phyloP scores from a whole-genome alignment of 345 rosid genomes.

The Reutealis trisperma region DNA sequence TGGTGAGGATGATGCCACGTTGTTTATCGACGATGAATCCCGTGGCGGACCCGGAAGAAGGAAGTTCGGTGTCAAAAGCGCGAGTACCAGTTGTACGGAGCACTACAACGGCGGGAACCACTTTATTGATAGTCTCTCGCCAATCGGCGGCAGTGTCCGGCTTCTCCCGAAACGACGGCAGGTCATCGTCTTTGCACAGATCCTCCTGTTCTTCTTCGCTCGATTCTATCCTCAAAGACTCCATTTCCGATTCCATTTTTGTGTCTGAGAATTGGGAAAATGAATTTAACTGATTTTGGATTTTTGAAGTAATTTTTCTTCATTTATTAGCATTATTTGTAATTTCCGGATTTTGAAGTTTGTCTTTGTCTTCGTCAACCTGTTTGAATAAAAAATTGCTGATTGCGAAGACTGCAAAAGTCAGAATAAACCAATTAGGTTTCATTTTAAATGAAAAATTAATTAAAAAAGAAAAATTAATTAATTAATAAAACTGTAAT shows the following conservation, averaged over 20 bases:
- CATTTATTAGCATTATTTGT: no score
- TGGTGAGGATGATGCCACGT: slow-evolving; percentile 92
- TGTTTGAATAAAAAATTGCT: no score
- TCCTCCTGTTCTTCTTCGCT: slow-evolving; percentile 41
- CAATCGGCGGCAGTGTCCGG: slow-evolving; percentile 85
- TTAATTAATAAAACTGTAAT: no score
- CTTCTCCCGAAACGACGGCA: slow-evolving; percentile 40
- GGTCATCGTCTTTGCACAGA: slow-evolving; percentile 58
- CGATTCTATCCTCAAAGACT: slow-evolving; percentile 35
- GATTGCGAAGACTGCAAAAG: no score
- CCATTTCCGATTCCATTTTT: slow-evolving; percentile 48
- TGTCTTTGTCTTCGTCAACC: no score
- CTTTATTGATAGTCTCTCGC: slow-evolving; percentile 67
- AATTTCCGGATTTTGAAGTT: no score
- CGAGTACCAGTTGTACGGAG: slow-evolving; percentile 84
- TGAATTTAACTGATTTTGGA: no score
- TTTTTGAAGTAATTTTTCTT: no score
- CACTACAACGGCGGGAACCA: slow-evolving; percentile 90
- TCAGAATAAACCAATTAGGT: no score
- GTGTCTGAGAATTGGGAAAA: no score
- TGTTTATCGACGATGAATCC: slow-evolving; percentile 90
- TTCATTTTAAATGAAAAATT: no score
- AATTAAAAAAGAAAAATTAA: no score
- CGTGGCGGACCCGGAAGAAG: slow-evolving; percentile 79
- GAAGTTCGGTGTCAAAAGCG: slow-evolving; percentile 84